Evolutionary conservation across 352 stramenopile species (phyloP).

Genomic region (Pythium volutum): DNA sequence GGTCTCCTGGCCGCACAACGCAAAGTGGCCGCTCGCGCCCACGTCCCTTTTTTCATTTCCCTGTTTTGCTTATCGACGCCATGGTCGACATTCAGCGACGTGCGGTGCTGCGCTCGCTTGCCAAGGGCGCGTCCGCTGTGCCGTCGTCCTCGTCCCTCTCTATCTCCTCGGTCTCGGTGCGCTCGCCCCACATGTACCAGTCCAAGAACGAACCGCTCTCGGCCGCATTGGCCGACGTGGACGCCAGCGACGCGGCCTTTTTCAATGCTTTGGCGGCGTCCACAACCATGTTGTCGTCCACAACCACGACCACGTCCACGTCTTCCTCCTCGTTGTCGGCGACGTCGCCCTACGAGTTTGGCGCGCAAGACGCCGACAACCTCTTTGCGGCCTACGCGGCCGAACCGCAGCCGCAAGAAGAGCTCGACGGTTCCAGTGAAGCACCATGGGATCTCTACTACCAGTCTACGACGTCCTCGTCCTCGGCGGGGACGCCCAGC

Average conservation of each 20-base stretch:
- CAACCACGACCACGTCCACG: not conserved
- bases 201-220: slow-evolving; percentile 16
- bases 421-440: slow-evolving; percentile 28
- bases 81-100: slow-evolving; percentile 37
- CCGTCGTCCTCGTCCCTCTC: slow-evolving; percentile 2
- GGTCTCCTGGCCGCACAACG: slow-evolving; percentile 8
- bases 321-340: not conserved
- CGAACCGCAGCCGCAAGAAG: slow-evolving; percentile 29
- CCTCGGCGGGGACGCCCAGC: not conserved
- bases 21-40: slow-evolving; percentile 9
- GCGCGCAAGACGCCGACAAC: slow-evolving; percentile 23
- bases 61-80: not conserved
- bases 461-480: not conserved
- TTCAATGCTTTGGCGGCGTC: slow-evolving; percentile 12
- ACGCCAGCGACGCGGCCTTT: slow-evolving; percentile 14
- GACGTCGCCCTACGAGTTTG: not conserved
- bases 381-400: slow-evolving; percentile 47
- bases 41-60: not conserved
- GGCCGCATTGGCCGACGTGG: not conserved
- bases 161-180: not conserved
- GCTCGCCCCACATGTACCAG: slow-evolving; percentile 27
- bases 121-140: slow-evolving; percentile 10
- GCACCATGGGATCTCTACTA: slow-evolving; percentile 11
- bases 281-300: not conserved
- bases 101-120: slow-evolving; percentile 24